Base-by-base conservation (phyloP, 257 asterid genomes). In the Paulownia fortunei region DNA sequence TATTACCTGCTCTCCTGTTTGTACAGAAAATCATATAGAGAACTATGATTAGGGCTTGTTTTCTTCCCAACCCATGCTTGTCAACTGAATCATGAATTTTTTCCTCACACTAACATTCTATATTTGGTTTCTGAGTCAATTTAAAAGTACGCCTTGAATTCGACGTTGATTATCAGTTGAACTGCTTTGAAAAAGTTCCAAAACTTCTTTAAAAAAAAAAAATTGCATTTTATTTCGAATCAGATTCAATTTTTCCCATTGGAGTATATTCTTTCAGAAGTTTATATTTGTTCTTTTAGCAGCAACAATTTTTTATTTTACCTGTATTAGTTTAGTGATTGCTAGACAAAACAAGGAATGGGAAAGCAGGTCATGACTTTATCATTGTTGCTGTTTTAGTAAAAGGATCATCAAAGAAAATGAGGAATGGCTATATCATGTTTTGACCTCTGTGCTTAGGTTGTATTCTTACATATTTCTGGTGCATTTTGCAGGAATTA, bases 401-500 rank as follows among this genome's bases (percentile, higher is more conserved):
- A 19, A 30, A 49, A 69, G 69, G 51, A 52, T 16, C 10, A 5
- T 27, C 7, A 42, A 32, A 24, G 56, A 26, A 32, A 69, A 11
- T 10, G 19, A 1, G 26, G 34, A 18, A 52, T 10, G 18, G 3
- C 39, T 72, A 54, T 74, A 16, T 18, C 60, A 62, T 78, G 58
- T 21, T 12, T 23, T 9, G 41, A n/a, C 18, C 18, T 44, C 23
- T 42, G 12, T 27, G 10, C 66, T 11, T 30, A 0, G 37, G n/a
- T 52, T 47, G 18, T 70, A 24, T 32, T 36, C 56, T 76, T 36
- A 68, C 60, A 46, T 30, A 59, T 58, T 62, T 42, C 44, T 74
- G 72, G 34, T 69, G 19, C 64, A 30, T 69, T 58, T 82, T 87
- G 82, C 89, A 96, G 99, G 98, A 96, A 76, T 81, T 96, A 49